Base-by-base conservation (phyloP, 176 grass and related monocot species). In the Zea mays region DNA sequence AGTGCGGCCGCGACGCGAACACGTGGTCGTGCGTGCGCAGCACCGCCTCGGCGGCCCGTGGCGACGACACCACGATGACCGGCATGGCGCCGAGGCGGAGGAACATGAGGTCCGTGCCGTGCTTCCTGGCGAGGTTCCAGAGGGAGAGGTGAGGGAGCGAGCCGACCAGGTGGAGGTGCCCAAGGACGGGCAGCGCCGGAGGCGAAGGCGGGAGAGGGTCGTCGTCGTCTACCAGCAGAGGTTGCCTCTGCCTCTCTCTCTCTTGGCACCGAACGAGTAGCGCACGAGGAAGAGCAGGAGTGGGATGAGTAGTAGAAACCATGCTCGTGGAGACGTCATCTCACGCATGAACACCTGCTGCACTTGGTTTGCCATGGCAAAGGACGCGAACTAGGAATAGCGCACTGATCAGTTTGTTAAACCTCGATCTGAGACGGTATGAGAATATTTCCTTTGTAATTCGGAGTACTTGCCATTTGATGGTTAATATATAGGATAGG, bases 1-100 rank as follows among this genome's bases (percentile, higher is more conserved):
- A 65, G 6, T 11, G 43, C 13, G 76, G 71, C 50, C 85, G 81
- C n/a, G 81, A 91, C 51, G 85, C 85, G 69, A 85, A 79, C 21
- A 82, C 65, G 63, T 79, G 85, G 42, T 91, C 89, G 78, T 87
- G 89, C 37, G 62, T 70, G 59, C 62, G 86, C 51, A 91, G 72
- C 54, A 87, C 74, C 43, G 73, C 89, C 73, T 82, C 49, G 57
- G 89, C 89, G 35, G 73, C 62, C 16, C 48, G 9, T 0, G 85
- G 89, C 2, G 89, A 91, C 3, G 82, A 84, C 71, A 75, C 77
- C 38, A 91, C 27, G 10, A 88, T 0, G 0, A 56, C 68, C 3
- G 68, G 82, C 67, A 91, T 64, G 55, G 77, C 58, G 5, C 89
- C 82, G 5, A 91, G 89, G 36, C 61, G 85, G 56, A 91, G 85